Percentiles rank a stretch among this genome's conserved stretches.
These are phyloP conservation scores for Leonotis leonurus DNA, from an alignment of 257 asterid genomes.

Conservation along the genomic window DNA sequence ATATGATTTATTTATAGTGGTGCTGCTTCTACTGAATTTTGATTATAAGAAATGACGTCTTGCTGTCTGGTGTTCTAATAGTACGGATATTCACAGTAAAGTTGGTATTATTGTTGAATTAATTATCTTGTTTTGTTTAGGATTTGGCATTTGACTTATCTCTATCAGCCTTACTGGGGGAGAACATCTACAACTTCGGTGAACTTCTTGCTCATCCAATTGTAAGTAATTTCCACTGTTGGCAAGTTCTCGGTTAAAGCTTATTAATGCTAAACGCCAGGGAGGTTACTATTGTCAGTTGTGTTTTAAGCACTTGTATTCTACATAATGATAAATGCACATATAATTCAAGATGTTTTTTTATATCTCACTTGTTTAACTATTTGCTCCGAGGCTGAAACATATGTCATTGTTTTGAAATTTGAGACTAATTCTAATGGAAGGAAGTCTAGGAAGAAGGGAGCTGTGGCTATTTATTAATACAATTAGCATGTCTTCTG, in stretches of 20 bases:
- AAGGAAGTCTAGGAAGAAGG: too few relatives aligned
- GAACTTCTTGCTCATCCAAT: slow-evolving; percentile 96
- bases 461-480: too few relatives aligned
- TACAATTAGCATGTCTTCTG: too few relatives aligned
- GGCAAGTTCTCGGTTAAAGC: slow-evolving; percentile 1
- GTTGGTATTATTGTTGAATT: slow-evolving; percentile 1
- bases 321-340: neutral
- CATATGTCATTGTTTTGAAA: too few relatives aligned
- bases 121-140: slow-evolving; percentile 26
- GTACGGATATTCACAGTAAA: neutral
- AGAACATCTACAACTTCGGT: slow-evolving; percentile 89
- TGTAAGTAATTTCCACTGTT: slow-evolving; percentile 39
- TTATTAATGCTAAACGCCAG: neutral
- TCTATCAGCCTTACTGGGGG: slow-evolving; percentile 91
- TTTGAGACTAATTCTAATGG: too few relatives aligned
- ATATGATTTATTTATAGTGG: neutral
- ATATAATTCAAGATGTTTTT: neutral
- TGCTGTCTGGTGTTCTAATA: neutral
- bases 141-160: slow-evolving; percentile 94
- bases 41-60: too few relatives aligned
- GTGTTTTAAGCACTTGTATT: neutral
- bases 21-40: neutral
- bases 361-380: neutral
- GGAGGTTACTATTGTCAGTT: too few relatives aligned
- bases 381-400: too few relatives aligned